Base-by-base conservation (phyloP, 2,329 filamentous ascomycete genomes). In the Colletotrichum australisinense region DNA sequence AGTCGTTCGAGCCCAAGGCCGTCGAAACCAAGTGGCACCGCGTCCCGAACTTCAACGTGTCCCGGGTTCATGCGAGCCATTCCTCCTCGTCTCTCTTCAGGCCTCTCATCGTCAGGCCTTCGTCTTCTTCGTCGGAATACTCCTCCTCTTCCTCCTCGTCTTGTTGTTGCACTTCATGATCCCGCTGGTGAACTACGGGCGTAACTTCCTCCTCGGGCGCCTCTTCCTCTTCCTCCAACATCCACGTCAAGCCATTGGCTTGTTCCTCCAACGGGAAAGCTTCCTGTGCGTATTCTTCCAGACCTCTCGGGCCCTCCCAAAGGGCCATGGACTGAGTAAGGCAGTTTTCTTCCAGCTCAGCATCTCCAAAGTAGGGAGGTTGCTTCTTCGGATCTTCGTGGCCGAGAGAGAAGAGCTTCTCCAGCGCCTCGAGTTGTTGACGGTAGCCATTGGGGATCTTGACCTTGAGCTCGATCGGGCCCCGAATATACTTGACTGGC, bases 251-350 rank as follows among this genome's bases (percentile, higher is more conserved):
- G 5, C 96, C 96, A 81, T 98, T 98, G 38, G 95, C 95, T 77
- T 95, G 93, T 84, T 99, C 97, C 82, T 99, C 97, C 14, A 98
- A 89, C 0, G 95, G 94, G 78, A 98, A 98, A 32, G 97, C 95
- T 81, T 98, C 97, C 62, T 94, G 89, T 1, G 96, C 96, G 81
- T 98, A 99, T 83, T 98, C 97, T 80, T 98, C 95, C 77, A 98
- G 89, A 35, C 94, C 94, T 67, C 97, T 89, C 76, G 95, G 95
- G 4, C 95, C 97, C 80, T 97, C 94, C 97, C 97, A 98, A 28
- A 99, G 85, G 77, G 93, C 89, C 74, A 96, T 86, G 1, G 95
- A 94, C 76, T 95, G 91, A 9, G 89, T 88, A 0, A 95, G 95
- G 76, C 93, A 93, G 76, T 88, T 90, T 2, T 83, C 82, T 76